phyloP scores from a whole-genome alignment of 2,329 filamentous ascomycete genomes.

The Xylariaceae sp. region DNA sequence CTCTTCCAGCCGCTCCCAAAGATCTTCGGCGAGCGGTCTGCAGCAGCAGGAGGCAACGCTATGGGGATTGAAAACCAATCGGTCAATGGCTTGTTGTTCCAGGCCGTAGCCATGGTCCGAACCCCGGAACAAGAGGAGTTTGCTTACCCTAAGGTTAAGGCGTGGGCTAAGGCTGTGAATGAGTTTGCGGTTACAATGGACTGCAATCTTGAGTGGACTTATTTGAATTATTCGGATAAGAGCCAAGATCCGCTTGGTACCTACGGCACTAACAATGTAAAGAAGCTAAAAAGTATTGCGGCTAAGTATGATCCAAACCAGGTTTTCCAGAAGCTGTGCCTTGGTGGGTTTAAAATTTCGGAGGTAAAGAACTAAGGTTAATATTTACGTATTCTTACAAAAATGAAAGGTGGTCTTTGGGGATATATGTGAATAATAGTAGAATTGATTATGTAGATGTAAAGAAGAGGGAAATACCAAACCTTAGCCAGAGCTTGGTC shows the following conservation, averaged over 20 bases:
- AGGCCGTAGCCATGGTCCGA: not conserved
- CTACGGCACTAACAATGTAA: constrained; percentile 16
- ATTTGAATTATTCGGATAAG: constrained; percentile 20
- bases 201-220: constrained; percentile 6
- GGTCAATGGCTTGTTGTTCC: constrained; percentile 8
- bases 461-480: too few relatives aligned
- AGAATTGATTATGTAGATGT: too few relatives aligned
- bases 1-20: constrained; percentile 23
- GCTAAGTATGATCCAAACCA: constrained; percentile 17
- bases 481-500: too few relatives aligned
- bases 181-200: constrained; percentile 1
- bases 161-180: not conserved
- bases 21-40: not conserved
- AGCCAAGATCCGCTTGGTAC: constrained; percentile 14
- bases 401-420: too few relatives aligned
- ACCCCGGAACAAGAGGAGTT: constrained; percentile 7
- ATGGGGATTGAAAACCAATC: constrained; percentile 12
- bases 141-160: not conserved
- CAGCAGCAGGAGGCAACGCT: constrained; percentile 4
- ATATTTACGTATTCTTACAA: too few relatives aligned
- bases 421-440: too few relatives aligned
- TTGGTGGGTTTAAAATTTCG: constrained; percentile 21
- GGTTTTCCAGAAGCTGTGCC: constrained; percentile 23
- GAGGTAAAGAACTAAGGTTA: too few relatives aligned
- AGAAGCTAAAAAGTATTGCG: constrained; percentile 2